Conservation (phyloP, 164 flowering plant genomes). For the Taxillus chinensis region DNA sequence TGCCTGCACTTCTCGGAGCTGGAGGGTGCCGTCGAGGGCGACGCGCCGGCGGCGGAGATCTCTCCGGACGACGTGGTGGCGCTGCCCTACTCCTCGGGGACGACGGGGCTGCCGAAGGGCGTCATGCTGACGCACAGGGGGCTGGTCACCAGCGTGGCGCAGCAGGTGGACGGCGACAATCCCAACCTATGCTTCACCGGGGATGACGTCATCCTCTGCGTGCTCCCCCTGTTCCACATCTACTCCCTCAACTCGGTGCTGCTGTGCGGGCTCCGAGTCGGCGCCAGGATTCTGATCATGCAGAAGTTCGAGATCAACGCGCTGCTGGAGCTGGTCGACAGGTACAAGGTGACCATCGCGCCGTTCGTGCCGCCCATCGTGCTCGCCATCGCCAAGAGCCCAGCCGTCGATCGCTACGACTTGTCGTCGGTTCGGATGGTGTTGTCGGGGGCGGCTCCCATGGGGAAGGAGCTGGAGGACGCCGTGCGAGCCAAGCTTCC, state of each 20-base stretch:
- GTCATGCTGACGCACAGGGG: constrained; percentile 81
- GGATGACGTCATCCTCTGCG: constrained; percentile 73
- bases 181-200: constrained; percentile 53
- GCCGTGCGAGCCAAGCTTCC: constrained; percentile 59
- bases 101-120: constrained; percentile 91
- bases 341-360: constrained; percentile 55
- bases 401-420: constrained; percentile 50
- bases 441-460: constrained; percentile 80
- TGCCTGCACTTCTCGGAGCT: constrained; percentile 53
- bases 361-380: constrained; percentile 92
- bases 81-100: constrained; percentile 87
- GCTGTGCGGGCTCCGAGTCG: constrained; percentile 65
- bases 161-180: constrained; percentile 92
- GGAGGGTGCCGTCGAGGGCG: constrained; percentile 33
- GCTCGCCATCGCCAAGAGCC: constrained; percentile 60
- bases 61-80: constrained; percentile 71
- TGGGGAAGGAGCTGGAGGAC: constrained; percentile 93
- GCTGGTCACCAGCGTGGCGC: constrained; percentile 75
- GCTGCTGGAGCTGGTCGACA: constrained; percentile 54
- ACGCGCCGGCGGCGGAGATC: constrained; percentile 43
- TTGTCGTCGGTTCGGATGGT: constrained; percentile 60
- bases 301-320: constrained; percentile 54
- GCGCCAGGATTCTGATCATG: constrained; percentile 75
- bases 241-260: constrained; percentile 69
- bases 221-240: constrained; percentile 77